Evolutionary conservation across 176 grass and related monocot species (phyloP).

Genomic region (Oryza rufipogon): DNA sequence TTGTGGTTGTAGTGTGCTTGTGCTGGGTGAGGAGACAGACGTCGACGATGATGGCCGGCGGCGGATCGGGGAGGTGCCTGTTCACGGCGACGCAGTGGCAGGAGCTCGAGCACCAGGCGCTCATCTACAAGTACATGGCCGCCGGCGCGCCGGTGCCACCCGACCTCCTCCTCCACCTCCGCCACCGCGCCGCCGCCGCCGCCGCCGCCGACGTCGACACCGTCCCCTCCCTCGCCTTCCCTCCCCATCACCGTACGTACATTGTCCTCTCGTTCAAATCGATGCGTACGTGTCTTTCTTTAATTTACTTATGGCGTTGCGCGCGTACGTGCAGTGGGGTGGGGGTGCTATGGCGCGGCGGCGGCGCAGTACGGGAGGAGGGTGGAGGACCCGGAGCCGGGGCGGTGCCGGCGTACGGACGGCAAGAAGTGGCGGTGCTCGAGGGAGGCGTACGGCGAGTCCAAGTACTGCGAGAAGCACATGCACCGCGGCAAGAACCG

Average conservation of each 20-base stretch:
- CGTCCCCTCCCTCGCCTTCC: constrained; percentile 65
- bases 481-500: constrained; percentile 96
- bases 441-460: constrained; percentile 77
- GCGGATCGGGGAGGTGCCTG: constrained; percentile 43
- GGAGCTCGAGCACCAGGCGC: constrained; percentile 93
- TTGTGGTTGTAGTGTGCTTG: background rate
- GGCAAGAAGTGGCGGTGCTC: constrained; percentile 99
- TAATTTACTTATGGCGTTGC: no score
- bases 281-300: background rate
- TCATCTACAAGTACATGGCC: constrained; percentile 96
- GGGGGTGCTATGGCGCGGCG: constrained; percentile 59
- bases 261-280: no score
- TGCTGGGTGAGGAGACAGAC: background rate
- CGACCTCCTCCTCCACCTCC: constrained; percentile 77
- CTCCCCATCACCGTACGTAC: constrained; percentile 55
- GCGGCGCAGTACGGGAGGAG: constrained; percentile 53
- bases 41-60: constrained; percentile 58
- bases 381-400: constrained; percentile 80
- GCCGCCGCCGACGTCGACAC: constrained; percentile 43
- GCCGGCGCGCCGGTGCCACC: constrained; percentile 71
- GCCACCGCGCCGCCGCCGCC: constrained; percentile 50
- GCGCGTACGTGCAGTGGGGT: constrained; percentile 50
- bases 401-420: constrained; percentile 88
- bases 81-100: constrained; percentile 94
- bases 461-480: constrained; percentile 98